A percentile compares a stretch with the other conserved stretches of the same genome.
phyloP scores from a whole-genome alignment of 495 filamentous ascomycete genomes.

The Rhizodiscina lignyota region DNA sequence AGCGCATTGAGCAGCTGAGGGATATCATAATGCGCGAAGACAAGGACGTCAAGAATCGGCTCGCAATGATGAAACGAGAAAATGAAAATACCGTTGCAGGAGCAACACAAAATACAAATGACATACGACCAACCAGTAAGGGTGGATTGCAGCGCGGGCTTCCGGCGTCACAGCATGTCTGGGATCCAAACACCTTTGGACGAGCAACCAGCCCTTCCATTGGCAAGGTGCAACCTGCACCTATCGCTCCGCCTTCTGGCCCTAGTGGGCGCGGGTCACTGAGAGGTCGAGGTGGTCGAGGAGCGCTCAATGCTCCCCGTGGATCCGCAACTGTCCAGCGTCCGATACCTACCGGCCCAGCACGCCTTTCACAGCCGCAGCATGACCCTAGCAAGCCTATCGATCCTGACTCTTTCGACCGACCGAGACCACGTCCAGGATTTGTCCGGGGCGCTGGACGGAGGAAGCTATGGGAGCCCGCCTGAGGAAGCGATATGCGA shows the following conservation, averaged over 20 bases:
- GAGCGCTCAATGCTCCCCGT: conserved; percentile 6
- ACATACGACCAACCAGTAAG: too few species aligned
- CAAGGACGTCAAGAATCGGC: conserved; percentile 38
- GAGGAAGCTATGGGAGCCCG: conserved; percentile 15
- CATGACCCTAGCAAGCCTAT: conserved; percentile 32
- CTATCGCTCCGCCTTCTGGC: too few species aligned
- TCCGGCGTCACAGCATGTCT: not conserved
- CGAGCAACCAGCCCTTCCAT: too few species aligned
- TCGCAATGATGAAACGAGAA: conserved; percentile 25
- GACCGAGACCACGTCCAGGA: conserved; percentile 14
- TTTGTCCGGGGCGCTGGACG: conserved; percentile 8
- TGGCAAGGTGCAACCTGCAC: too few species aligned
- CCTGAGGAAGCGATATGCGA: too few species aligned
- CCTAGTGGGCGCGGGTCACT: too few species aligned
- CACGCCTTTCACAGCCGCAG: conserved; percentile 2
- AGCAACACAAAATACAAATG: too few species aligned
- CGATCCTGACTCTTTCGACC: conserved; percentile 38
- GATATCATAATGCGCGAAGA: conserved; percentile 43
- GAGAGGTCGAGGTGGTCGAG: conserved; percentile 8
- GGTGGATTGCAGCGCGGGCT: too few species aligned
- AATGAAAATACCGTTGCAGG: conserved; percentile 12
- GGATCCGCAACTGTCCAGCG: conserved; percentile 6
- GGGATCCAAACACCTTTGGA: conserved; percentile 22
- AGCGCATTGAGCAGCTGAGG: conserved; percentile 42
- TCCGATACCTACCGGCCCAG: too few species aligned